Evolutionary conservation across 2,329 filamentous ascomycete genomes (phyloP), one percentile per base, ranked within the genome.

Genomic region (Aspergillus carbonarius): DNA sequence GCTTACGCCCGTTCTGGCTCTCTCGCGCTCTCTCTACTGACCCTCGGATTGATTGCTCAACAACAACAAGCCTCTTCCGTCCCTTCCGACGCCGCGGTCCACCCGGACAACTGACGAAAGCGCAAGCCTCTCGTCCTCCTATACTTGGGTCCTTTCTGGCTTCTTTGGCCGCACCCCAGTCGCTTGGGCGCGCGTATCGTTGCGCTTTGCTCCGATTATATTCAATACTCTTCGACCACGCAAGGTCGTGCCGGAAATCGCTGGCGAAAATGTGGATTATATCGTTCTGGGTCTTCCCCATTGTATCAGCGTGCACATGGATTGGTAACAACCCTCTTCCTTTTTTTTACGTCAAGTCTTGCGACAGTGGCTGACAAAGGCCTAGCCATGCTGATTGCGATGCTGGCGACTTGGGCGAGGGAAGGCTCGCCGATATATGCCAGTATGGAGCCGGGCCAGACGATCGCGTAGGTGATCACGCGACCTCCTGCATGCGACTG

Each of bases 291-390:
- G 71, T 85, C 30, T 79, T 88, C 30, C 85, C 86, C 25, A 72
- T 87, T 51, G 80, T 88, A 65, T 83, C 84, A 58, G 80, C 84
- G n/a, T 69, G 68, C 69, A 78, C 81, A 71, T 85, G 83, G 83
- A 71, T 84, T 59, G 80, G 77, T 79, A 71, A 56, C 74, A 39
- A 39, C 27, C 18, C 40, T 27, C n/a, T 42, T 17, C 15, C 17
- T n/a, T 7, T 4, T n/a, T 7, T 4, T 13, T 18, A 9, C 2
- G 13, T 7, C 15, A 32, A 42, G 7, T 1, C 2, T 17, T n/a
- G 34, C 18, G 9, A 30, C 5, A 27, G 25, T n/a, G 20, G 44
- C 55, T 58, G 35, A 61, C 20, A 44, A 17, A 39, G 18, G 34
- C 12, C 13, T 56, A 82, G 83, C 81, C 53, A 87, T 85, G 76